phyloP scores from a whole-genome alignment of 495 filamentous ascomycete species.

The Pseudotulostoma volvatum region DNA sequence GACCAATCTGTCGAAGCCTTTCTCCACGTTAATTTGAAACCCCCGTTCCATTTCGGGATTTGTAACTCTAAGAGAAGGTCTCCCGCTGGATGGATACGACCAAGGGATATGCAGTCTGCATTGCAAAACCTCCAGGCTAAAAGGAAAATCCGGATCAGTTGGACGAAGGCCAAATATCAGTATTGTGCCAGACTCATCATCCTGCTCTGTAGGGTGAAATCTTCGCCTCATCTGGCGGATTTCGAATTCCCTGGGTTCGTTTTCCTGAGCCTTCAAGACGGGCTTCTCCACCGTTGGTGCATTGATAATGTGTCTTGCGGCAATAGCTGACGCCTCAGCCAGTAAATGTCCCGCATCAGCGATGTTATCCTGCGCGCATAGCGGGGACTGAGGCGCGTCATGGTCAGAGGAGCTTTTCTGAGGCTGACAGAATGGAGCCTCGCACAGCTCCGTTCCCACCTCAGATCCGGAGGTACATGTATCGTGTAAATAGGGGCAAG shows the following conservation, averaged over 20 bases:
- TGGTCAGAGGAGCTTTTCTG: background rate
- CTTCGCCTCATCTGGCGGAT: conserved; percentile 58
- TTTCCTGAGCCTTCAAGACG: conserved; percentile 43
- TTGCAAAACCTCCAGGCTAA: conserved; percentile 53
- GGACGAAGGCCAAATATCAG: conserved; percentile 51
- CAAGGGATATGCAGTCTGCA: conserved; percentile 55
- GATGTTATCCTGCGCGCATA: background rate
- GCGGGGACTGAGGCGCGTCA: background rate
- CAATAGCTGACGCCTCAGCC: background rate
- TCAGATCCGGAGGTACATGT: conserved; percentile 6
- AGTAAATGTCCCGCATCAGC: background rate
- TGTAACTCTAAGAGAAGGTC: conserved; percentile 44
- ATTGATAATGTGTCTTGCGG: background rate
- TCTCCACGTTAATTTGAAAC: conserved; percentile 66
- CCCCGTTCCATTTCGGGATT: conserved; percentile 69
- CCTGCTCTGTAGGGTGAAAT: conserved; percentile 44
- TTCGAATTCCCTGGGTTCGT: conserved; percentile 61
- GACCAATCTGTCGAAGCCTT: conserved; percentile 57
- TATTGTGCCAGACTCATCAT: conserved; percentile 34
- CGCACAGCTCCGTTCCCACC: background rate
- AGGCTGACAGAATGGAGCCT: background rate
- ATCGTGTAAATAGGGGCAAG: conserved; percentile 28
- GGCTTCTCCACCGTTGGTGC: conserved; percentile 38
- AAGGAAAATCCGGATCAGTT: conserved; percentile 82
- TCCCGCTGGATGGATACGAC: conserved; percentile 36